Evolutionary conservation across 2,329 filamentous ascomycete species (phyloP).

Genomic region (Aspergillus thermomutatus): DNA sequence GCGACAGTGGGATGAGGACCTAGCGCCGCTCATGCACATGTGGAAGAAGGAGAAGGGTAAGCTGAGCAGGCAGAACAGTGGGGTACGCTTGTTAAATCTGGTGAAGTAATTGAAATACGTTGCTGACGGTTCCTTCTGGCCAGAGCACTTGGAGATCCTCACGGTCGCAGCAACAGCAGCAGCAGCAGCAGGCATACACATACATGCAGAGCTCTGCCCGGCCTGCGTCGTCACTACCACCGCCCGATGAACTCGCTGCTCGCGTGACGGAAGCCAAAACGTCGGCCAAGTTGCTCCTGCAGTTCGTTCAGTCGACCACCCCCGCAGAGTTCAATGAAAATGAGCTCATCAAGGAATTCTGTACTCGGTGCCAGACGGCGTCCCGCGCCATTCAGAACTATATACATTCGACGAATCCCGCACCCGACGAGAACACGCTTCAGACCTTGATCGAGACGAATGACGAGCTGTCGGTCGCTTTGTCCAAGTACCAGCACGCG

Average conservation of each 20-base stretch:
- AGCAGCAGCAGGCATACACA: slow-evolving; percentile 16
- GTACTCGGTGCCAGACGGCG: slow-evolving; percentile 77
- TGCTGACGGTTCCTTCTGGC: slow-evolving; percentile 2
- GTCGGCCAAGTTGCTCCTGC: slow-evolving; percentile 85
- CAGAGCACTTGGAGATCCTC: slow-evolving; percentile 5
- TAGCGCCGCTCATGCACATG: slow-evolving; percentile 72
- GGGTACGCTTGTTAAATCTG: background rate
- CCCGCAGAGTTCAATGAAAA: slow-evolving; percentile 71
- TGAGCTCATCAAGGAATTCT: slow-evolving; percentile 91
- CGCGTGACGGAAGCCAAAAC: slow-evolving; percentile 87
- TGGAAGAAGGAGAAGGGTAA: slow-evolving; percentile 84
- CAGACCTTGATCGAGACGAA: slow-evolving; percentile 91
- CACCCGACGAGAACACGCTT: slow-evolving; percentile 91
- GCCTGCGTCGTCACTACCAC: slow-evolving; percentile 52
- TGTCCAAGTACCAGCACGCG: slow-evolving; percentile 81
- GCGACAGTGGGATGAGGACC: slow-evolving; percentile 70
- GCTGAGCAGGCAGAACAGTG: slow-evolving; percentile 41
- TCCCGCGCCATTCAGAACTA: slow-evolving; percentile 80
- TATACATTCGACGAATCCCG: slow-evolving; percentile 73
- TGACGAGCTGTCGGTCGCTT: slow-evolving; percentile 78
- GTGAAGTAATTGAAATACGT: background rate
- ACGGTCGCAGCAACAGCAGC: slow-evolving; percentile 26
- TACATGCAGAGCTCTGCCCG: slow-evolving; percentile 39
- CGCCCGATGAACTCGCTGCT: slow-evolving; percentile 71
- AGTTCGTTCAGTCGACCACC: slow-evolving; percentile 84